A percentile compares a stretch with the other conserved stretches of the same genome.
Conservation (phyloP, 1,284 basidiomycete species). For the Sanguinoderma infundibulare region DNA sequence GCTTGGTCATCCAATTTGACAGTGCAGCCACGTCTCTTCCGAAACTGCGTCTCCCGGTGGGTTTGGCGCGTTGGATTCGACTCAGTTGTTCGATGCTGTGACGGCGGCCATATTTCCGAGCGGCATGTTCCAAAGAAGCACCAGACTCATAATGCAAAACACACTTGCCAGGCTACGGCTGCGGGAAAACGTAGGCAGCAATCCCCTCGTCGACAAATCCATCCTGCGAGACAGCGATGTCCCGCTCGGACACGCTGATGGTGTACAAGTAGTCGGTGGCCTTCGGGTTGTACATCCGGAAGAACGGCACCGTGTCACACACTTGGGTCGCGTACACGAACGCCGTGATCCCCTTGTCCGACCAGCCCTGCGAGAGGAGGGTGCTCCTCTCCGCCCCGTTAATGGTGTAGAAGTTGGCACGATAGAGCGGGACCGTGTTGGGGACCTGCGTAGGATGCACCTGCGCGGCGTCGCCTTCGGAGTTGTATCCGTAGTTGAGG, state of each 20-base stretch:
- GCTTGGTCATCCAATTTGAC: too few relatives aligned
- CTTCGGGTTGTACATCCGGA: not conserved
- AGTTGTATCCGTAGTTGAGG: slow-evolving; percentile 6
- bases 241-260: too few relatives aligned
- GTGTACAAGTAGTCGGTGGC: not conserved
- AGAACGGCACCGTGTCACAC: not conserved
- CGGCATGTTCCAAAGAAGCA: too few relatives aligned
- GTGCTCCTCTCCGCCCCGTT: not conserved
- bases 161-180: too few relatives aligned
- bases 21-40: too few relatives aligned
- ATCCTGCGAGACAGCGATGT: too few relatives aligned
- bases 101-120: too few relatives aligned
- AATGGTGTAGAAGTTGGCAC: slow-evolving; percentile 14
- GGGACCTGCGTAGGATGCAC: slow-evolving; percentile 3
- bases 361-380: not conserved
- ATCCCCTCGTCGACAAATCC: too few relatives aligned
- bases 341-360: slow-evolving; percentile 3
- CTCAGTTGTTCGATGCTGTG: too few relatives aligned
- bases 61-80: too few relatives aligned
- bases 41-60: too few relatives aligned
- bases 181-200: not conserved
- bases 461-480: slow-evolving; percentile 12
- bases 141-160: too few relatives aligned
- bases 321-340: not conserved
- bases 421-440: slow-evolving; percentile 11